A percentile compares a stretch with the other conserved stretches of the same genome.
Conservation (phyloP, 1,284 basidiomycete genomes). For the Trichosporon sp. region DNA sequence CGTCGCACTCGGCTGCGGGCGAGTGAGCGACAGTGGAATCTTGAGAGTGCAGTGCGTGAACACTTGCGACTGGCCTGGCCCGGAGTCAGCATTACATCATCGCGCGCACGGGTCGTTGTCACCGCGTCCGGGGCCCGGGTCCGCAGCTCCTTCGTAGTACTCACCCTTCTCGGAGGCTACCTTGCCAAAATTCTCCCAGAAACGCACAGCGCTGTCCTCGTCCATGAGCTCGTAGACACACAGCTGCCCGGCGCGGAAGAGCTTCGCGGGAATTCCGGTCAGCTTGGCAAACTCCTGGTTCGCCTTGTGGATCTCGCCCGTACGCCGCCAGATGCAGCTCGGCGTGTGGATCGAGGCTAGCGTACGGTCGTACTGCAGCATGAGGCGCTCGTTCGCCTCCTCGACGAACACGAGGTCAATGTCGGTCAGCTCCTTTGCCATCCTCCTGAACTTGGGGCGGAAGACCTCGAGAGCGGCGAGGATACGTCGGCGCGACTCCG, state of each 20-base stretch:
- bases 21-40: slow-evolving; percentile 54
- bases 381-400: slow-evolving; percentile 90
- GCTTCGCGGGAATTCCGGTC: slow-evolving; percentile 35
- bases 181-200: slow-evolving; percentile 84
- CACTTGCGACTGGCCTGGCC: slow-evolving; percentile 57
- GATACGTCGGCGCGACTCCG: slow-evolving; percentile 83
- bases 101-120: not conserved
- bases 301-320: slow-evolving; percentile 97
- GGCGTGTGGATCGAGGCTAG: slow-evolving; percentile 95
- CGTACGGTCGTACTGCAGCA: slow-evolving; percentile 92
- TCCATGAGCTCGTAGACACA: slow-evolving; percentile 98
- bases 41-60: slow-evolving; percentile 87
- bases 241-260: slow-evolving; percentile 59
- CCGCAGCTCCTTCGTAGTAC: slow-evolving; percentile 9
- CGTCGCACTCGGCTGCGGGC: slow-evolving; percentile 20
- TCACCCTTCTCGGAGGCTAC: slow-evolving; percentile 76
- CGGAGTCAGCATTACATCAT: slow-evolving; percentile 1
- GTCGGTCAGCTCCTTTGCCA: slow-evolving; percentile 83
- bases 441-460: slow-evolving; percentile 85
- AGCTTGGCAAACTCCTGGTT: slow-evolving; percentile 65
- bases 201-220: slow-evolving; percentile 92
- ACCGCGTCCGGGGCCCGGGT: not conserved
- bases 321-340: slow-evolving; percentile 91
- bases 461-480: slow-evolving; percentile 65
- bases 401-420: slow-evolving; percentile 97